Base-by-base conservation (phyloP, 208 protist genomes). In the Chromosphaera perkinsii region DNA sequence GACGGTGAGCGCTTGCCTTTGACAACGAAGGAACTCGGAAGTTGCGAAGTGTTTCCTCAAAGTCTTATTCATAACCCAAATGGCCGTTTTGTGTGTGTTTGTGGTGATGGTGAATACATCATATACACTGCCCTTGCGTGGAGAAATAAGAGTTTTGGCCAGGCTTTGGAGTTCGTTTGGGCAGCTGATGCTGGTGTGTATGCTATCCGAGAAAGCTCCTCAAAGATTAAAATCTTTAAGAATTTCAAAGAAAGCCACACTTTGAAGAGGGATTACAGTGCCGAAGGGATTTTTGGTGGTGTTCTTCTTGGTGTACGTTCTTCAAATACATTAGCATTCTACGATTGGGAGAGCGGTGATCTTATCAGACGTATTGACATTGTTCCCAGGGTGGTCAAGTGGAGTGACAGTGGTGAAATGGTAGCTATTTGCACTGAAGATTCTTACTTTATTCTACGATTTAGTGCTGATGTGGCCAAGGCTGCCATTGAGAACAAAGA, bases 81-180 rank as follows among this genome's bases (percentile, higher is more conserved):
- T 70, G 94, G 94, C 33, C 89, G 96, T 66, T 97, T 91, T 56
- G 80, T 92, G 20, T 75, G 91, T n/a, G 74, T 97, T 3, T 87
- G 76, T 73, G 92, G 92, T 36, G 93, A 96, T 54, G 86, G 86
- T 54, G 93, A 98, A 66, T 98, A 95, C 83, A 95, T 94, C 49
- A 96, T 98, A 73, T 90, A 98, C 73, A 97, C 95, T 27, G 91
- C 94, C 1, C 76, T 97, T 2, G 89, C 85, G 0, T 91, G 91
- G 83, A 81, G 94, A 4, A 92, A 92, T 49, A 97, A 98, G 79
- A 83, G 80, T 26, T 98, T 95, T 75, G 96, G 96, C n/a, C 74
- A 80, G 43, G 94, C 88, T 31, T 66, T 93, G 5, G 91, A 97
- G 63, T 79, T 75, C 74, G 60, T 67, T 31, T 78, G 66, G 66